A percentile compares a stretch with the other conserved stretches of the same genome.
Evolutionary conservation across 306 rosid genomes (phyloP).

Genomic region (Astragalus glycyphyllos): DNA sequence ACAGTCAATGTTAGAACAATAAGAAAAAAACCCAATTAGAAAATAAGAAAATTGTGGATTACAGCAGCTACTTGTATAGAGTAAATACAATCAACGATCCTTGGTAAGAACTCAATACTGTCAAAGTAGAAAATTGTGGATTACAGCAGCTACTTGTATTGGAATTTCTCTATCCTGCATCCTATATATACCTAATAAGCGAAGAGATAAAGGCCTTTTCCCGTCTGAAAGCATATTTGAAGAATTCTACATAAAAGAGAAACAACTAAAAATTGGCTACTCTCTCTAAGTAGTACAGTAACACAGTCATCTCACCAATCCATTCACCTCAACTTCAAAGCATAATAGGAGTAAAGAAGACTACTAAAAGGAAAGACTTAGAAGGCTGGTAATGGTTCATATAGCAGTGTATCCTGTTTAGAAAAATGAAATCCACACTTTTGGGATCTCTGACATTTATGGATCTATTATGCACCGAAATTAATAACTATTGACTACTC

Average conservation of each 20-base stretch:
- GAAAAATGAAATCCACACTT: neutral
- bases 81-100: slow-evolving; percentile 11
- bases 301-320: slow-evolving; percentile 1
- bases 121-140: no score
- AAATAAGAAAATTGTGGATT: neutral
- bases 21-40: slow-evolving; percentile 32
- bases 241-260: slow-evolving; percentile 5
- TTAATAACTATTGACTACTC: neutral
- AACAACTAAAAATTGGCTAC: neutral
- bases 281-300: slow-evolving; percentile 11
- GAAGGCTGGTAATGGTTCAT: slow-evolving; percentile 11
- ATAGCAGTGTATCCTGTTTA: neutral
- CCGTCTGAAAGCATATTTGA: slow-evolving; percentile 1
- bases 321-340: slow-evolving; percentile 3
- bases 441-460: slow-evolving; percentile 12
- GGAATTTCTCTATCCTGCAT: slow-evolving; percentile 4
- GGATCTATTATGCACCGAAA: neutral
- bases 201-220: slow-evolving; percentile 16
- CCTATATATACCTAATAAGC: neutral
- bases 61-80: neutral
- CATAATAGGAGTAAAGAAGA: neutral
- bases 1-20: slow-evolving; percentile 38
- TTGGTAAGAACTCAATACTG: slow-evolving; percentile 23
- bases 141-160: no score
- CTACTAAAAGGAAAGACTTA: neutral